Evolutionary conservation across 2,329 filamentous ascomycete species (phyloP).

Genomic region (Fusarium sp.): DNA sequence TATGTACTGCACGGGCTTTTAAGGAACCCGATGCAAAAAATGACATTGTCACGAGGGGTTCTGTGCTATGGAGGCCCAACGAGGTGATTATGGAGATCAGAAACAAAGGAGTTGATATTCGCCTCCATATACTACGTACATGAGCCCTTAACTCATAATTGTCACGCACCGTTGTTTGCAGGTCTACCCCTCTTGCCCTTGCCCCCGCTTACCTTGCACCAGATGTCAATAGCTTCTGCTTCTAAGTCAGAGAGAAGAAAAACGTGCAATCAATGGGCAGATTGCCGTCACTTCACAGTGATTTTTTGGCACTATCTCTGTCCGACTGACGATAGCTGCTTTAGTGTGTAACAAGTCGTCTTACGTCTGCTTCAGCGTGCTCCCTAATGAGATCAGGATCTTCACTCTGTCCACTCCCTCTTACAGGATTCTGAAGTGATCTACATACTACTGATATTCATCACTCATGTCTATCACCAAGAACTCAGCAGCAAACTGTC

Average conservation of each 20-base stretch:
- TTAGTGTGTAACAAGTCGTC: conserved; percentile 34
- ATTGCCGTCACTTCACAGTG: not conserved
- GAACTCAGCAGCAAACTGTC: not conserved
- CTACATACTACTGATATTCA: conserved; percentile 12
- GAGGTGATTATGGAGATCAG: not conserved
- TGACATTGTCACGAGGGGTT: not conserved
- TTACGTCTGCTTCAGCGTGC: conserved; percentile 30
- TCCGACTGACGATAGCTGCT: conserved; percentile 9
- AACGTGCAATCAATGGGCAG: conserved; percentile 7
- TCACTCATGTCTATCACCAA: conserved; percentile 24
- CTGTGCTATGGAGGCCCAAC: too few species aligned
- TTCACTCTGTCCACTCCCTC: conserved; percentile 37
- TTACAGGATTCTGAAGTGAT: conserved; percentile 19
- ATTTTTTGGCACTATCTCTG: conserved; percentile 13
- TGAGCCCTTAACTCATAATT: conserved; percentile 6
- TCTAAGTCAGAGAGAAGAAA: conserved; percentile 1
- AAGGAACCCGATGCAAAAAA: not conserved
- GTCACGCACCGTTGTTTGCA: conserved; percentile 24
- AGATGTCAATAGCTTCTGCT: conserved; percentile 20
- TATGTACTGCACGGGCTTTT: not conserved
- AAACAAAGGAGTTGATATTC: conserved; percentile 11
- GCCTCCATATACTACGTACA: conserved; percentile 1
- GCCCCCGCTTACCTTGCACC: conserved; percentile 28
- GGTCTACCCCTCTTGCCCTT: conserved; percentile 9
- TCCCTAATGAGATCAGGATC: conserved; percentile 26